Evolutionary conservation across 345 rosid genomes (phyloP), one percentile per base, ranked within the genome.

Genomic region (Eucalyptus melliodora): DNA sequence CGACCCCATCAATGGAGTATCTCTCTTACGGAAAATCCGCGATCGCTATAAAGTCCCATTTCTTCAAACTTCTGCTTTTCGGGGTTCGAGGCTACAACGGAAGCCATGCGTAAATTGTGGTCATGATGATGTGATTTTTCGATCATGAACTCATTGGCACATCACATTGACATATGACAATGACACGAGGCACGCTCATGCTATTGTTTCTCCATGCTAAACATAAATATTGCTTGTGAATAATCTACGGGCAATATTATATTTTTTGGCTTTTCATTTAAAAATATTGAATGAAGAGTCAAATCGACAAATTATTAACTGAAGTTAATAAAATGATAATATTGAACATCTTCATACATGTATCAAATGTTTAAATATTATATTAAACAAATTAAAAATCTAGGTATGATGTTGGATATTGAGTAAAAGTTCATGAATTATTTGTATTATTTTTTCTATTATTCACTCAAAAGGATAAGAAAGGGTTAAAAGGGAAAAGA

Each of bases 241-340:
- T 65, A 65, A 65, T 65, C 31, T 16, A 8, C 0, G 26, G 59
- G 5, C 5, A 27, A 27, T 12, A 30, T 60, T 27, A 23, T 65
- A 27, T n/a, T 65, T 65, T n/a, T n/a, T 62, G 1, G 5, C 30
- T 16, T 31, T 15, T 2, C 34, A n/a, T 4, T 65, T 31, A 1
- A 69, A 16, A 17, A 19, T 9, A 69, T 1, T 3, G 0, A 11
- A 31, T 69, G 3, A 19, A 3, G 0, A 69, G 23, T 1, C 3
- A 31, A 4, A 34, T 69, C 0, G 37, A 16, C 6, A 72, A 34
- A 19, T 19, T 37, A 42, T 19, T 19, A 37, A 72, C 1, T 72
- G 6, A 6, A 34, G 3, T 69, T 34, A 34, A 69, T 69, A 40
- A 8, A 72, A 72, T 5, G 4, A 72, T 37, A 11, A 34, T 5